Base-by-base conservation (phyloP, 1,139 yeast species). In the Debaryomyces coudertii region DNA sequence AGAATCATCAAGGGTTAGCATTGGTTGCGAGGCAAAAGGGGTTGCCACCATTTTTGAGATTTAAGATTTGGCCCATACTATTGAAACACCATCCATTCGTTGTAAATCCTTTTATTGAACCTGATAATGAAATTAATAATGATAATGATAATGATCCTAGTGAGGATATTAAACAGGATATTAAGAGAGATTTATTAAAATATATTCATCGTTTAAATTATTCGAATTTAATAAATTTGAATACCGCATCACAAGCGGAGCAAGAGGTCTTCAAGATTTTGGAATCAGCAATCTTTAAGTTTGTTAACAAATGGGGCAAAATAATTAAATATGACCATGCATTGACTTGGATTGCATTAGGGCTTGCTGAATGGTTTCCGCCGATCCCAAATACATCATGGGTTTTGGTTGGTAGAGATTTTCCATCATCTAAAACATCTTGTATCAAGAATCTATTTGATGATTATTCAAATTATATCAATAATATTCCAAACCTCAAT, bases 321-420 rank as follows among this genome's bases (percentile, higher is more conserved):
- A 76, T 85, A 49, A 79, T 88, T 47, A 85, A 85, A 51, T 92
- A 90, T 62, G 95, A 89, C 63, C 78, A 85, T 42, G 90, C 95
- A 0, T 73, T 90, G 58, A 77, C 93, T 1, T 90, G 97, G 96
- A 80, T 88, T 18, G 97, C 96, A 0, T 69, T 89, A 38, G 90
- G 90, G 7, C 69, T 92, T 44, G 95, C 96, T 1, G 96, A 90
- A 63, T 90, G 96, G 96, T 78, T 86, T 30, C 95, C 96, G 6
- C 88, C 90, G 3, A 63, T 75, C 27, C 69, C 71, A 3, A 63
- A 69, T 24, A 71, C 78, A 12, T 63, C 71, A 1, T 73, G 73
- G 74, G 79, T 75, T 5, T 59, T 75, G 42, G 65, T 68, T 16
- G 80, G 79, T 2, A 63, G 79, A 48, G 78, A 72, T 51, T 54